Evolutionary conservation across 768 basidiomycete species (phyloP).

Genomic region (Sarcodon sp.): DNA sequence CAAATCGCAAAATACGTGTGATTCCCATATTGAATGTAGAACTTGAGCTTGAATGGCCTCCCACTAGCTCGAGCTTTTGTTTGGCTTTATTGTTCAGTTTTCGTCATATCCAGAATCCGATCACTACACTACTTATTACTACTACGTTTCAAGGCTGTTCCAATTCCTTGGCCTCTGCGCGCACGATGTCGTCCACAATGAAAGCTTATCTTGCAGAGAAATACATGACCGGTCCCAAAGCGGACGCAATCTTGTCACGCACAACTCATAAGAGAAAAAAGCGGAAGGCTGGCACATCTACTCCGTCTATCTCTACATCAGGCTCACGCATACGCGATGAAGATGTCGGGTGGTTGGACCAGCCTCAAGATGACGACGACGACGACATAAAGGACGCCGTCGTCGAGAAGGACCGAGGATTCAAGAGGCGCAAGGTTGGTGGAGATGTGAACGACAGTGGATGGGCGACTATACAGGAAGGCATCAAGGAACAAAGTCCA

Average conservation of each 20-base stretch:
- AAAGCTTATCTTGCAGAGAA: constrained; percentile 81
- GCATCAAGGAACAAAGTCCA: constrained; percentile 22
- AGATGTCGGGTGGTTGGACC: constrained; percentile 54
- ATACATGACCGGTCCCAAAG: constrained; percentile 95
- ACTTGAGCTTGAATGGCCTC: too few species aligned
- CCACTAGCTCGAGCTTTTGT: too few species aligned
- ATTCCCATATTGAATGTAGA: too few species aligned
- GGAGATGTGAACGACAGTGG: constrained; percentile 30
- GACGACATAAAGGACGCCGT: constrained; percentile 49
- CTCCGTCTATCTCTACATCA: constrained; percentile 19
- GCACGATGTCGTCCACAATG: constrained; percentile 21
- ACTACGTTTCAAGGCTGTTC: too few species aligned
- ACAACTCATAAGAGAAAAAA: constrained; percentile 64
- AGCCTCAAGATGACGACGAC: constrained; percentile 40
- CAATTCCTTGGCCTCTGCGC: too few species aligned
- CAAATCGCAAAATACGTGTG: too few species aligned
- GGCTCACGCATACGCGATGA: constrained; percentile 37
- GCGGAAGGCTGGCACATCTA: constrained; percentile 33
- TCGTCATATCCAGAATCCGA: too few species aligned
- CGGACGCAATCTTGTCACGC: constrained; percentile 83
- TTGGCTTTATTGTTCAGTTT: too few species aligned
- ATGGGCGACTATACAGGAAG: constrained; percentile 59
- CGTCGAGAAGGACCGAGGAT: constrained; percentile 61
- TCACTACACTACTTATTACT: too few species aligned
- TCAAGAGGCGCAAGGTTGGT: constrained; percentile 60